Evolutionary conservation across 305 asterid genomes (phyloP).

Genomic region (Ruellia speciosa): DNA sequence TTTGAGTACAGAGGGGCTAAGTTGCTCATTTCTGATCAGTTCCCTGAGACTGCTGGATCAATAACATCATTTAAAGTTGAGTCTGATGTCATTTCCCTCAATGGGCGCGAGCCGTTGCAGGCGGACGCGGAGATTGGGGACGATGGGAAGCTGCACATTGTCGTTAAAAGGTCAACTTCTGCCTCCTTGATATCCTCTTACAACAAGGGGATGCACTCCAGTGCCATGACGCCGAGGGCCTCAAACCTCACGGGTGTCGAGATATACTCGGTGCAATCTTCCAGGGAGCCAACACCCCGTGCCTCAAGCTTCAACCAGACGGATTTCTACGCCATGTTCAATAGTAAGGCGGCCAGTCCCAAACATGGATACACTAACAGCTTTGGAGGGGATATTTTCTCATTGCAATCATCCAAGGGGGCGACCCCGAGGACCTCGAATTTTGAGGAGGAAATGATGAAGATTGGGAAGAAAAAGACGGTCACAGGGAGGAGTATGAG

Average conservation of each 20-base stretch:
- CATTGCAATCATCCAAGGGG: slow-evolving; percentile 74
- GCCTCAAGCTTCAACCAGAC: slow-evolving; percentile 84
- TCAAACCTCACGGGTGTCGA: slow-evolving; percentile 83
- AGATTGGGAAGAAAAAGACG: slow-evolving; percentile 36
- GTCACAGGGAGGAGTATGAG: slow-evolving; percentile 57
- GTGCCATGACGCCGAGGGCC: slow-evolving; percentile 61
- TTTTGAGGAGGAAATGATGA: slow-evolving; percentile 75
- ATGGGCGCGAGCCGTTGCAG: slow-evolving; percentile 75
- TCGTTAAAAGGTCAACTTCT: slow-evolving; percentile 54
- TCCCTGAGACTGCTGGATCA: slow-evolving; percentile 85
- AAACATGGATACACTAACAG: slow-evolving; percentile 57
- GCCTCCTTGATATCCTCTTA: slow-evolving; percentile 51
- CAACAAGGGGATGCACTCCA: slow-evolving; percentile 42
- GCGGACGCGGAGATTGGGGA: slow-evolving; percentile 84
- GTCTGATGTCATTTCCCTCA: slow-evolving; percentile 69
- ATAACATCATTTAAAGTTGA: slow-evolving; percentile 75
- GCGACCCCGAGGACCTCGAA: slow-evolving; percentile 80
- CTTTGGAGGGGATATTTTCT: slow-evolving; percentile 54
- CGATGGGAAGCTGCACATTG: slow-evolving; percentile 80
- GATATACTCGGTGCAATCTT: slow-evolving; percentile 84
- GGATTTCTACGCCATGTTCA: slow-evolving; percentile 79
- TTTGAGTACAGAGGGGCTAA: slow-evolving; percentile 80
- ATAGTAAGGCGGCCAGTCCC: slow-evolving; percentile 68
- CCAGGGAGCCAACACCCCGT: slow-evolving; percentile 80
- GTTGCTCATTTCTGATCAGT: slow-evolving; percentile 63